Evolutionary conservation across 805 yeast species (phyloP).

Genomic region (Cephaloascus fragrans): DNA sequence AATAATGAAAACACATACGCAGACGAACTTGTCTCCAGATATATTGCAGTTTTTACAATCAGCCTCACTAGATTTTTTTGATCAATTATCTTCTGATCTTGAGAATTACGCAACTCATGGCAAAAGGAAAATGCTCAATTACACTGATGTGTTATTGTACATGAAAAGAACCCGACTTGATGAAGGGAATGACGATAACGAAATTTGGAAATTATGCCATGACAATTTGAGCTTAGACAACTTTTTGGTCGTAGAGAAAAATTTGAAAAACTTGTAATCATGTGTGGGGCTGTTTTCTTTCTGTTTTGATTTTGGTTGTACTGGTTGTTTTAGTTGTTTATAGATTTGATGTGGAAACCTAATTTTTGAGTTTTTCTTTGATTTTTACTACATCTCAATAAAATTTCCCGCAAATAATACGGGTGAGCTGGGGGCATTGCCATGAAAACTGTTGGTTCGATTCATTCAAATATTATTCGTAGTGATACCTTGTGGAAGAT

Average conservation of each 20-base stretch:
- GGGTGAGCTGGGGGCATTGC: no score
- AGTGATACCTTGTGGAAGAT: no score
- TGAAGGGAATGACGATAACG: background rate
- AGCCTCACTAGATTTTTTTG: conserved; percentile 22
- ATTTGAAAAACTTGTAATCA: background rate
- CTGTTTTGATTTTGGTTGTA: background rate
- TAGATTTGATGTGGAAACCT: background rate
- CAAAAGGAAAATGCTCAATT: conserved; percentile 14
- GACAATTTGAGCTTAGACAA: conserved; percentile 6
- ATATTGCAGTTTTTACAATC: conserved; percentile 15
- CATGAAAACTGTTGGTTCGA: no score
- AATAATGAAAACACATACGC: background rate
- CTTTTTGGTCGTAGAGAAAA: conserved; percentile 3
- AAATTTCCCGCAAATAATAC: no score
- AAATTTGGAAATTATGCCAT: background rate
- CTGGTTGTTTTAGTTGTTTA: background rate
- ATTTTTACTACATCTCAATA: conserved; percentile 4
- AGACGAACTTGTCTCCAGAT: conserved; percentile 10
- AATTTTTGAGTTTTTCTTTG: conserved; percentile 1
- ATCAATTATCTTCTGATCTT: conserved; percentile 22
- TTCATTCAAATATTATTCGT: no score
- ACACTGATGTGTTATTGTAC: conserved; percentile 21
- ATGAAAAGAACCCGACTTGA: conserved; percentile 16
- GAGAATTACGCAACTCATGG: conserved; percentile 21
- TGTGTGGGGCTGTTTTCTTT: no score